These are phyloP conservation scores for Citeromyces matritensis DNA, from an alignment of 805 yeast genomes.

Conservation along the genomic window DNA sequence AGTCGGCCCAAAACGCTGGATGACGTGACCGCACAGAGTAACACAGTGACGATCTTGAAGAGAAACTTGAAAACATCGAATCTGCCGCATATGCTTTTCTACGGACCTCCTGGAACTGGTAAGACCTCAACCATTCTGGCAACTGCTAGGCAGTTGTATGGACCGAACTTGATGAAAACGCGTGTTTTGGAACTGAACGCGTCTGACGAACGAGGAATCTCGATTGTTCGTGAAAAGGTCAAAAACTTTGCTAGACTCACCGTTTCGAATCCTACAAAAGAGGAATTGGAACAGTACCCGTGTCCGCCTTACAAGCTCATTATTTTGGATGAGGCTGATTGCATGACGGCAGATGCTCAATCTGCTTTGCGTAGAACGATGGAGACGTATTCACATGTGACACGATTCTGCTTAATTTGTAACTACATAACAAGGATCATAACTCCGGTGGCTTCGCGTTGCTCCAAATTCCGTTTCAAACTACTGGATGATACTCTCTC, in stretches of 20 bases:
- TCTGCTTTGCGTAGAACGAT: constrained; percentile 87
- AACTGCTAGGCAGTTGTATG: constrained; percentile 65
- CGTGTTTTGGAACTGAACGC: constrained; percentile 79
- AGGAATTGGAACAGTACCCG: constrained; percentile 63
- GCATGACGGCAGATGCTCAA: constrained; percentile 96
- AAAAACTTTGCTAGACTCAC: constrained; percentile 78
- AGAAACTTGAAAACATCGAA: constrained; percentile 69
- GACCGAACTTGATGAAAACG: constrained; percentile 49
- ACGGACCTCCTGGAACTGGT: constrained; percentile 93
- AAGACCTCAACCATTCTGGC: constrained; percentile 83
- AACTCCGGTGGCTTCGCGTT: constrained; percentile 92
- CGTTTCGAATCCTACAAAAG: constrained; percentile 64
- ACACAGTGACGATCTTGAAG: constrained; percentile 72
- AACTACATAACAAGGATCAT: constrained; percentile 93
- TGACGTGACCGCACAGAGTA: constrained; percentile 87
- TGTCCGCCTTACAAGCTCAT: constrained; percentile 95
- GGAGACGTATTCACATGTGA: constrained; percentile 80
- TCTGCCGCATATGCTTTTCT: constrained; percentile 82
- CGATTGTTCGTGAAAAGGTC: constrained; percentile 74
- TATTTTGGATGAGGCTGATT: constrained; percentile 90
- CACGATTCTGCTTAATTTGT: constrained; percentile 90
- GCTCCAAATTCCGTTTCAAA: constrained; percentile 88
- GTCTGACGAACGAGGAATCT: constrained; percentile 83
- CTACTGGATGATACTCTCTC: constrained; percentile 64
- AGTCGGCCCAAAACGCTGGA: constrained; percentile 73